Conservation (phyloP, 1,139 yeast species). For the Scheffersomyces cryptocercus region DNA sequence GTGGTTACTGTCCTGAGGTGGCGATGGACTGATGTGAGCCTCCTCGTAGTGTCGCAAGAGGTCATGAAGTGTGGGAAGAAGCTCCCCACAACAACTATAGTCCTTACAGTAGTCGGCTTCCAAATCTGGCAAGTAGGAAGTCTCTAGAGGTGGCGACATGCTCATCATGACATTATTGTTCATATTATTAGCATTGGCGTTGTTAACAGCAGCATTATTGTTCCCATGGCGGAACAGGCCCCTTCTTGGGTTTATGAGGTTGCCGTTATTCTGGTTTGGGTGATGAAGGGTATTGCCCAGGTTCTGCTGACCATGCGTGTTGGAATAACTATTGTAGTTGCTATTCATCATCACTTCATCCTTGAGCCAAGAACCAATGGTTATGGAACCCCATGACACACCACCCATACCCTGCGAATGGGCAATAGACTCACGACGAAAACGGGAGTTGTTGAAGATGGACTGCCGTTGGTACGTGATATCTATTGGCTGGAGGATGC, state of each 20-base stretch:
- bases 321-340: constrained; percentile 19
- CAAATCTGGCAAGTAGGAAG: constrained; percentile 83
- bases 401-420: constrained; percentile 99
- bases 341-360: constrained; percentile 77
- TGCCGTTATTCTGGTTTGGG: constrained; percentile 15
- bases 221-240: constrained; percentile 39
- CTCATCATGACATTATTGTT: constrained; percentile 25
- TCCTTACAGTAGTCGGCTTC: constrained; percentile 97
- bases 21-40: constrained; percentile 83
- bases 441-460: constrained; percentile 34
- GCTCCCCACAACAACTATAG: constrained; percentile 91
- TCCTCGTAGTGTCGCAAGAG: constrained; percentile 93
- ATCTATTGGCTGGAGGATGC: constrained; percentile 46
- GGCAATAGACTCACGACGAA: constrained; percentile 86
- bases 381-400: constrained; percentile 95
- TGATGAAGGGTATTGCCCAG: constrained; percentile 12
- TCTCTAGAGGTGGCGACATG: constrained; percentile 66
- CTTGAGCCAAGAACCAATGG: constrained; percentile 93
- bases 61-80: constrained; percentile 91
- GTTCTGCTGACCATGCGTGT: constrained; percentile 14
- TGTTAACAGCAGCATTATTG: constrained; percentile 17
- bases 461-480: constrained; percentile 45
- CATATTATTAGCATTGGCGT: constrained; percentile 16
- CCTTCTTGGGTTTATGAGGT: constrained; percentile 44
- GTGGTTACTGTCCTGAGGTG: constrained; percentile 45